Evolutionary conservation across 306 rosid species (phyloP), one percentile per base, ranked within the genome.

Genomic region (Lathyrus aphaca): DNA sequence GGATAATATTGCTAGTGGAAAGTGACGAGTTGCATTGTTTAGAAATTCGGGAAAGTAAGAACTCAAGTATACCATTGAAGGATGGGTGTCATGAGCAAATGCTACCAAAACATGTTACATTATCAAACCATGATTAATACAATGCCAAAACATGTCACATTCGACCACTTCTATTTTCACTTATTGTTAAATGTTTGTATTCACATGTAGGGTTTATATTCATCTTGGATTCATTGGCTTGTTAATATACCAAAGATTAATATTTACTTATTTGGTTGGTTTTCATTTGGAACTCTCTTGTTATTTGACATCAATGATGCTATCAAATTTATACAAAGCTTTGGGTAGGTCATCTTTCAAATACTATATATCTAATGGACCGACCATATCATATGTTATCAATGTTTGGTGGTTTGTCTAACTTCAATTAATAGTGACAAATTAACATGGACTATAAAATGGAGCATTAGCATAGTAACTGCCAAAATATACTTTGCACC

Each of bases 321-420:
- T 10, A 61, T 48, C 55, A 30, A 72, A 74, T 72, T 71, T 3
- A 23, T 65, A 56, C 62, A 70, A 64, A 57, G 70, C 73, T 64
- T 75, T 61, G 14, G 45, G 67, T 74, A 54, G 81, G 78, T 75
- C 32, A 66, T 75, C 64, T 75, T 48, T 74, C 76, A 69, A 30
- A 63, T 45, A 76, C 61, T 17, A 27, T 45, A 64, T 19, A 60
- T 11, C 12, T 66, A 35, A 39, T 70, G 76, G 69, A 74, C 58
- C 70, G 69, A 74, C 58, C 70, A 63, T 61, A 51, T 21, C 30
- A 62, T 59, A 44, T 61, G 76, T 39, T 66, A 77, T 70, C 40
- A 60, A 76, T 83, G 64, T 78, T 68, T 80, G 63, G 81, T 25
- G 60, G 12, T 44, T 48, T 50, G 19, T 18, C 6, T 1, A 50